A percentile compares a stretch with the other conserved stretches of the same genome.
Evolutionary conservation across 345 rosid genomes (phyloP).

Genomic region (Eucalyptus viminalis): DNA sequence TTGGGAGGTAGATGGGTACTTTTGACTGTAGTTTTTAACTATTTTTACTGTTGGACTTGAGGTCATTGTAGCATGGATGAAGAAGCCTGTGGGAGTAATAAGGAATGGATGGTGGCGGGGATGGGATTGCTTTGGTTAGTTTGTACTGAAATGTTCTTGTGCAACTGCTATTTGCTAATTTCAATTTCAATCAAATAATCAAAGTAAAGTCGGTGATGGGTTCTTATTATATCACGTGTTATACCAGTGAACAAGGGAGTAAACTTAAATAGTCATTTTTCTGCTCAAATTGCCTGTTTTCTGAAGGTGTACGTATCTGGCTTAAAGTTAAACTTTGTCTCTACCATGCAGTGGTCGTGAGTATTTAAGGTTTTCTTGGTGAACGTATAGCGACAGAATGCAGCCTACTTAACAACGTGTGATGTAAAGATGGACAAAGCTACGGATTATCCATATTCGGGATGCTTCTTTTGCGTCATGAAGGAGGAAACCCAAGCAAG

Average conservation of each 20-base stretch:
- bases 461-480: conserved; percentile 97
- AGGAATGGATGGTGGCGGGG: not conserved
- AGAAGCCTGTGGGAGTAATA: not conserved
- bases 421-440: conserved; percentile 52
- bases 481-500: conserved; percentile 94
- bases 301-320: not conserved
- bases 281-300: not conserved
- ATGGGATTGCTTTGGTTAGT: not conserved
- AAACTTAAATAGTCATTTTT: not conserved
- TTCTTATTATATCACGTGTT: not conserved
- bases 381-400: not conserved
- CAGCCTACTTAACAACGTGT: not conserved
- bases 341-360: not conserved
- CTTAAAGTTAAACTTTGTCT: not conserved
- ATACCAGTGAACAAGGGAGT: not conserved
- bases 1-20: not conserved
- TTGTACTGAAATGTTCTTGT: not conserved
- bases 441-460: conserved; percentile 87
- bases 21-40: not conserved
- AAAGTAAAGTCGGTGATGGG: not conserved
- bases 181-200: not conserved
- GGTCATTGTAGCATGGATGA: not conserved
- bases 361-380: not conserved
- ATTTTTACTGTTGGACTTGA: not conserved
- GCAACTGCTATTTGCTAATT: not conserved